Conservation (phyloP, 345 rosid species). For the Corchorus capsularis region DNA sequence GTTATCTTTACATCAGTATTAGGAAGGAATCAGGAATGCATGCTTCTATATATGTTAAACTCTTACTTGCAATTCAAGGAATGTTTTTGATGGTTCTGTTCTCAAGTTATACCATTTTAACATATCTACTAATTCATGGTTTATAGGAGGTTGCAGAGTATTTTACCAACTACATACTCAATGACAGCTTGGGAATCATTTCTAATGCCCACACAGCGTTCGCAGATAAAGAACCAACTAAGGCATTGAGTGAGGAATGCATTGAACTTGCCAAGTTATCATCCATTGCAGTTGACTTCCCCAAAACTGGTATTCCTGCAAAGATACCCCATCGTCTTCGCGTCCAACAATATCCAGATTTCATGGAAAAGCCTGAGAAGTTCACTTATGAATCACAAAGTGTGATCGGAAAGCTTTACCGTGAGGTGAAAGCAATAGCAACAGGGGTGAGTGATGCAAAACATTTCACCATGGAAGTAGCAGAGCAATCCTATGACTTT, state of each 20-base stretch:
- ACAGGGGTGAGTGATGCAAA: slow-evolving; percentile 20
- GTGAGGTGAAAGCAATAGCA: slow-evolving; percentile 45
- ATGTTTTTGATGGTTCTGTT: background rate
- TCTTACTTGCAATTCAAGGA: background rate
- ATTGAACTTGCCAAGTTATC: slow-evolving; percentile 43
- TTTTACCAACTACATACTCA: slow-evolving; percentile 50
- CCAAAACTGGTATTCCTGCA: slow-evolving; percentile 63
- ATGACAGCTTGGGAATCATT: slow-evolving; percentile 54
- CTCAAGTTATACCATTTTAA: background rate
- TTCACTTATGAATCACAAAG: slow-evolving; percentile 41
- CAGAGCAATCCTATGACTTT: slow-evolving; percentile 38
- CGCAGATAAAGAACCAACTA: slow-evolving; percentile 41
- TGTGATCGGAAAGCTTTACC: slow-evolving; percentile 55
- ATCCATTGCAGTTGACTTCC: slow-evolving; percentile 60
- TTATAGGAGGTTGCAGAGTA: slow-evolving; percentile 53
- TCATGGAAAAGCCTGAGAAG: slow-evolving; percentile 59
- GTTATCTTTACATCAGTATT: background rate
- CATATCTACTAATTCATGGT: background rate
- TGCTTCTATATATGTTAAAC: background rate
- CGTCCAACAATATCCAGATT: slow-evolving; percentile 54
- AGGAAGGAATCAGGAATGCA: background rate
- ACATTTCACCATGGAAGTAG: slow-evolving; percentile 44
- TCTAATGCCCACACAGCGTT: slow-evolving; percentile 44
- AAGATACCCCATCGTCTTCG: slow-evolving; percentile 39
- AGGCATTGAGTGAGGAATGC: slow-evolving; percentile 44